Conservation (phyloP, 352 stramenopile genomes). For the Pythium pyrilobum region DNA sequence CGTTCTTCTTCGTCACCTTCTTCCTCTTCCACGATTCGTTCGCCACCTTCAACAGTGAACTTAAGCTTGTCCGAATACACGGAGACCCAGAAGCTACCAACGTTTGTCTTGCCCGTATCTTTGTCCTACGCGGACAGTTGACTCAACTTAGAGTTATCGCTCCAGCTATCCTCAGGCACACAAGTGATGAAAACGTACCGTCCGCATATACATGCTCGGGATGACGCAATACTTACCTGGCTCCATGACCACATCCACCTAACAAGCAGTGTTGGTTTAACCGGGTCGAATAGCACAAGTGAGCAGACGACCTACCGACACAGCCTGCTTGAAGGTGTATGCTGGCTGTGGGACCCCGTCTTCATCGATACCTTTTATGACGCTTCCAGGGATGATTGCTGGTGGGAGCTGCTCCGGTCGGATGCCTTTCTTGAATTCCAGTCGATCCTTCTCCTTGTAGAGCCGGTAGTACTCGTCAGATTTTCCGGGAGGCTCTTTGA, state of each 20-base stretch:
- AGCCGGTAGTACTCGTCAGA: conserved; percentile 59
- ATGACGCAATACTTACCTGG: conserved; percentile 77
- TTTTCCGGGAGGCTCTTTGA: conserved; percentile 60
- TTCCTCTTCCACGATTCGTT: conserved; percentile 77
- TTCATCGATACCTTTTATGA: conserved; percentile 56
- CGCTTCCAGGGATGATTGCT: conserved; percentile 67
- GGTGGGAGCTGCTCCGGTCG: conserved; percentile 47
- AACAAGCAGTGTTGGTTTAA: background rate
- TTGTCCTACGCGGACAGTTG: conserved; percentile 44
- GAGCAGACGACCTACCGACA: conserved; percentile 35
- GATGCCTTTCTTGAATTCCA: conserved; percentile 55
- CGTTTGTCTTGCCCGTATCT: conserved; percentile 64
- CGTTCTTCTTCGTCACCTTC: conserved; percentile 44
- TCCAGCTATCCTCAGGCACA: too few relatives aligned
- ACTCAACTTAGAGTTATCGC: too few relatives aligned
- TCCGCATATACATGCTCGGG: conserved; percentile 85
- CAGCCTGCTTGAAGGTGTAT: conserved; percentile 83
- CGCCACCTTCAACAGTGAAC: conserved; percentile 66
- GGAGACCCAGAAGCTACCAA: conserved; percentile 79
- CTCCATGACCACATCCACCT: conserved; percentile 69
- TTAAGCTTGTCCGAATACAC: conserved; percentile 67
- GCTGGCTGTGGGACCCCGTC: conserved; percentile 64
- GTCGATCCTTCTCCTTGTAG: conserved; percentile 57
- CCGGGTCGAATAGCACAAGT: background rate
- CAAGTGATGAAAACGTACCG: conserved; percentile 33